These are phyloP conservation scores for Ilex asprella DNA, from an alignment of 257 asterid genomes.

Conservation along the genomic window DNA sequence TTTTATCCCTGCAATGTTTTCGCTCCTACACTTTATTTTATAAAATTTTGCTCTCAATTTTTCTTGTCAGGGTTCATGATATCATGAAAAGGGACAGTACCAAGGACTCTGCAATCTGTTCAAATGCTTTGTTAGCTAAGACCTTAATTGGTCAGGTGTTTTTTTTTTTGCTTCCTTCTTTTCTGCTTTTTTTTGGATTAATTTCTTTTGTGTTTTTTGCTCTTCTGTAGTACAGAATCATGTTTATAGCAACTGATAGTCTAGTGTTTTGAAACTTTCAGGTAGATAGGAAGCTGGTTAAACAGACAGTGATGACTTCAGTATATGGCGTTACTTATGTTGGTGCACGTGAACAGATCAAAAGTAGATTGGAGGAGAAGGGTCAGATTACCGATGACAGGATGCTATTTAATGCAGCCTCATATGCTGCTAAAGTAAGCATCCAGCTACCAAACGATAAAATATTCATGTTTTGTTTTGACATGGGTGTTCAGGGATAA, in stretches of 20 bases:
- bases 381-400: slow-evolving; percentile 77
- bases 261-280: slow-evolving; percentile 30
- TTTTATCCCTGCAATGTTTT: too few relatives aligned
- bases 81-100: slow-evolving; percentile 72
- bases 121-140: slow-evolving; percentile 67
- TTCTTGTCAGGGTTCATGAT: slow-evolving; percentile 61
- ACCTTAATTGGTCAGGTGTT: slow-evolving; percentile 77
- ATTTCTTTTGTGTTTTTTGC: background rate
- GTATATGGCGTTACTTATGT: slow-evolving; percentile 95
- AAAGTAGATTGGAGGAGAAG: slow-evolving; percentile 81
- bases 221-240: background rate
- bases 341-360: slow-evolving; percentile 97
- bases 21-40: background rate
- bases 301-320: slow-evolving; percentile 98
- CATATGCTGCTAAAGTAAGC: slow-evolving; percentile 93
- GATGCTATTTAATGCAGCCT: slow-evolving; percentile 65
- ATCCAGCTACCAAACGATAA: slow-evolving; percentile 1
- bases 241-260: slow-evolving; percentile 18
- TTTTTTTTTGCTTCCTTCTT: background rate
- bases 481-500: too few relatives aligned
- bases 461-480: too few relatives aligned
- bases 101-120: slow-evolving; percentile 66
- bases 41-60: slow-evolving; percentile 3
- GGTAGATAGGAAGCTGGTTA: slow-evolving; percentile 92
- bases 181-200: background rate